These are phyloP conservation scores for Aureobasidium sp. DNA, from an alignment of 2,329 filamentous ascomycete genomes.

Conservation along the genomic window DNA sequence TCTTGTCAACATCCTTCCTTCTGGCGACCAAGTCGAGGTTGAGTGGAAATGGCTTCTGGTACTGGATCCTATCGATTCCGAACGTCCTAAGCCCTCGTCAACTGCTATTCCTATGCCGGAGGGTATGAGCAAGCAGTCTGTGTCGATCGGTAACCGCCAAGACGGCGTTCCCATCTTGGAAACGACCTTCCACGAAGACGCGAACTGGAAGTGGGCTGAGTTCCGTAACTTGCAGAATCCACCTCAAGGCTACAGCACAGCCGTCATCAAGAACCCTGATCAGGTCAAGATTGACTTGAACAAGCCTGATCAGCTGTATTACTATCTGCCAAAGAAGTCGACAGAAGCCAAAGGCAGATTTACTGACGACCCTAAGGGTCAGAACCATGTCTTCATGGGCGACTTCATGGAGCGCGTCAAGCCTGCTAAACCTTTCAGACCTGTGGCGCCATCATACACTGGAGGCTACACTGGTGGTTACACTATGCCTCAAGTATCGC, in stretches of 20 bases:
- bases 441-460: conserved; percentile 23
- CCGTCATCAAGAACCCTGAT: conserved; percentile 29
- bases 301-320: conserved; percentile 73
- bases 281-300: conserved; percentile 64
- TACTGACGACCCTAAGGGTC: conserved; percentile 63
- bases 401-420: conserved; percentile 65
- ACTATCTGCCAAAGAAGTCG: conserved; percentile 77
- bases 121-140: conserved; percentile 41
- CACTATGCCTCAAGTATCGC: background rate
- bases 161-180: conserved; percentile 44
- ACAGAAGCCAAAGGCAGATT: conserved; percentile 89
- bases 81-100: conserved; percentile 65
- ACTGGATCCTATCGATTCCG: conserved; percentile 63
- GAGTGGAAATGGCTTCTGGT: conserved; percentile 79
- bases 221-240: conserved; percentile 54
- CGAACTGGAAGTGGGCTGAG: conserved; percentile 50
- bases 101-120: conserved; percentile 65
- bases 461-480: conserved; percentile 4
- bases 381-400: conserved; percentile 59
- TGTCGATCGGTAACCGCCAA: conserved; percentile 42
- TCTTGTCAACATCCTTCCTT: conserved; percentile 75
- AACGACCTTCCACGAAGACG: conserved; percentile 40
- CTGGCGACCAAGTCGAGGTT: conserved; percentile 71
- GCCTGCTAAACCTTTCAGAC: conserved; percentile 21
- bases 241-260: conserved; percentile 34